Percentiles rank a stretch among this genome's conserved stretches.
These are phyloP conservation scores for Basipetospora sp. DNA, from an alignment of 2,329 filamentous ascomycete species.

Conservation along the genomic window DNA sequence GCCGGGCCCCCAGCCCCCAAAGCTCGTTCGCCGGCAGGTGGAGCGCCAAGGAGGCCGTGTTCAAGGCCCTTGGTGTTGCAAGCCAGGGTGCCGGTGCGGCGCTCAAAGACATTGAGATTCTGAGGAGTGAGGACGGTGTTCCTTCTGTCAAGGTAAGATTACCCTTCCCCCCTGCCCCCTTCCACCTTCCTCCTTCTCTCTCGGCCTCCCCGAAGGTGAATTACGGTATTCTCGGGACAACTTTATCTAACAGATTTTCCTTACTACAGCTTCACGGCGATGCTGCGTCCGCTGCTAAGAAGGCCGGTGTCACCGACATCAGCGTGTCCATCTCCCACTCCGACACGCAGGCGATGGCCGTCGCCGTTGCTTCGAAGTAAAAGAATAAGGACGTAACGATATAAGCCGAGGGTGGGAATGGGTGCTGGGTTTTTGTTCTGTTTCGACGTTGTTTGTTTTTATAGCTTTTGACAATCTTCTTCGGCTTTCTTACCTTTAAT, in stretches of 20 bases:
- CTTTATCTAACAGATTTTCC: too few species aligned
- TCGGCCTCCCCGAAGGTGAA: too few species aligned
- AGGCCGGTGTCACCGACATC: constrained; percentile 75
- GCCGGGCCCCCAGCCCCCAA: constrained; percentile 60
- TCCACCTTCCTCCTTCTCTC: not conserved
- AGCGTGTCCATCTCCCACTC: constrained; percentile 93
- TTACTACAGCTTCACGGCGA: constrained; percentile 73
- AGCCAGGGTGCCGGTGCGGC: constrained; percentile 80
- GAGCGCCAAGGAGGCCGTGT: constrained; percentile 96
- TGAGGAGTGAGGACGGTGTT: constrained; percentile 64
- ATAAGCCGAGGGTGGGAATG: not conserved
- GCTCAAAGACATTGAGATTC: constrained; percentile 88
- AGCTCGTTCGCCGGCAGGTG: constrained; percentile 89
- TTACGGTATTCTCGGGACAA: too few species aligned
- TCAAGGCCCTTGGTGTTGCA: constrained; percentile 83
- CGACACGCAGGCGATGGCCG: constrained; percentile 83
- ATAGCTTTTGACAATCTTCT: not conserved
- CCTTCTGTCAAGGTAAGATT: constrained; percentile 68
- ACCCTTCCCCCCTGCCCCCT: constrained; percentile 4
- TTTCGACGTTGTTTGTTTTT: too few species aligned
- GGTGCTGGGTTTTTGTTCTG: not conserved
- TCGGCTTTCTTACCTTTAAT: not conserved
- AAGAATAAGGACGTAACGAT: not conserved
- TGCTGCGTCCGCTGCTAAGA: constrained; percentile 67
- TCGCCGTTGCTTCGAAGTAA: constrained; percentile 57